Evolutionary conservation across 306 rosid genomes (phyloP), one percentile per base, ranked within the genome.

Genomic region (Quillaja saponaria): DNA sequence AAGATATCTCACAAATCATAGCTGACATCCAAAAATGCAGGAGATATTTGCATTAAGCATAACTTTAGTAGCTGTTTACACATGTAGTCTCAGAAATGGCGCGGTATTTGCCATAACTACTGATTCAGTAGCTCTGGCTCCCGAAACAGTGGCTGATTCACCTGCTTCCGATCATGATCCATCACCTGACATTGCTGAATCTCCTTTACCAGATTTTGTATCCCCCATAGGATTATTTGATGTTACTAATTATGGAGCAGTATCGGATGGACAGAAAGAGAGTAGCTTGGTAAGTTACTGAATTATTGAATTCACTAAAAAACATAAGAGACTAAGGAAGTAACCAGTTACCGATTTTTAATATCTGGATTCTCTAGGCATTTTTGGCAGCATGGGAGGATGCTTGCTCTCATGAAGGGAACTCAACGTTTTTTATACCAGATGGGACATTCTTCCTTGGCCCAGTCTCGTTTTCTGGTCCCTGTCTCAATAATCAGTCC

Each of bases 11-110:
- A 42, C 34, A 14, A 49, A 7, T 28, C 11, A 47, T 13, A 39
- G 18, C 67, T 8, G 15, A 63, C 63, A 25, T 35, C 13, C 28
- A 40, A 60, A 25, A 66, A 76, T 71, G 81, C 55, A 66, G 55
- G 64, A 21, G 6, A 70, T 20, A 3, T 17, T 76, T 40, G 53
- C 54, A 61, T 55, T 71, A 55, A 10, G 58, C 67, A 54, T 61
- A 34, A 48, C 18, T 25, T 48, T 76, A 71, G 58, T 21, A 39
- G 35, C 52, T 46, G 31, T 68, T 61, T 77, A 34, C 5, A 35
- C 52, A 44, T 7, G 35, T 57, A 61, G 64, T 49, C 55, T 6
- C 49, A 54, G 28, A 67, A 21, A 21, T 49, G 42, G 67, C 56
- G 34, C 28, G 6, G 67, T 70, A 49, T 34, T 21, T 55, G 53